Percentiles rank a stretch among this genome's conserved stretches.
Evolutionary conservation across 495 filamentous ascomycete genomes (phyloP).

Genomic region (Aspergillus haitiensis): DNA sequence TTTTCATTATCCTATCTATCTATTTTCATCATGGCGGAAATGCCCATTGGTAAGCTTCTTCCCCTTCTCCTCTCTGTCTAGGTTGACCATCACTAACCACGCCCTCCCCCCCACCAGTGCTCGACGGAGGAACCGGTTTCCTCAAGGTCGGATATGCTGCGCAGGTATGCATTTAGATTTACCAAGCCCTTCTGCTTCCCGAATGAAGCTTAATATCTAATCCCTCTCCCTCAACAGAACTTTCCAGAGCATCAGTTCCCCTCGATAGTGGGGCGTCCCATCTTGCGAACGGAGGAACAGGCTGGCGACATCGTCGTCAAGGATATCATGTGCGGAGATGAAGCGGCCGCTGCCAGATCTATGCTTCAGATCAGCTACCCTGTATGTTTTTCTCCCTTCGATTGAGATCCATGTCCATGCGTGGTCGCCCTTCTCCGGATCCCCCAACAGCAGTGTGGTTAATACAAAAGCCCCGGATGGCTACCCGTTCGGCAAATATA

Average conservation of each 20-base stretch:
- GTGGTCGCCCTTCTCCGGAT: slow-evolving; percentile 28
- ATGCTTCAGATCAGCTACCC: slow-evolving; percentile 98
- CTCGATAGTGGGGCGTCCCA: slow-evolving; percentile 96
- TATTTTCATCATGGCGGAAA: slow-evolving; percentile 60
- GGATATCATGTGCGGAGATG: slow-evolving; percentile 99
- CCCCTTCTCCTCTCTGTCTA: slow-evolving; percentile 18
- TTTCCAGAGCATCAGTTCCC: slow-evolving; percentile 98
- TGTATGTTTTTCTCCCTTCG: slow-evolving; percentile 46
- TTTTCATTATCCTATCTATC: neutral
- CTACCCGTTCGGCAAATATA: slow-evolving; percentile 31
- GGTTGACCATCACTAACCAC: slow-evolving; percentile 26
- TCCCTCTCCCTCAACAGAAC: slow-evolving; percentile 57
- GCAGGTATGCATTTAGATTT: slow-evolving; percentile 49
- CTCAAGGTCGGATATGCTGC: slow-evolving; percentile 98
- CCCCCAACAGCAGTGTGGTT: slow-evolving; percentile 27
- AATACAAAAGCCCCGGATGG: slow-evolving; percentile 22
- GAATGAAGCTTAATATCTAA: slow-evolving; percentile 17
- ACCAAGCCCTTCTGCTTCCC: slow-evolving; percentile 26
- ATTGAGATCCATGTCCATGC: slow-evolving; percentile 10
- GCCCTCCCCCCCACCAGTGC: slow-evolving; percentile 58
- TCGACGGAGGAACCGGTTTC: slow-evolving; percentile 99
- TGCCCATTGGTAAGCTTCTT: slow-evolving; percentile 63
- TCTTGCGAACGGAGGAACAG: slow-evolving; percentile 92
- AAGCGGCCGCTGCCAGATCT: slow-evolving; percentile 89
- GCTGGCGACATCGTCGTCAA: slow-evolving; percentile 79